Base-by-base conservation (phyloP, 805 yeast species). In the Candida saitoana region DNA sequence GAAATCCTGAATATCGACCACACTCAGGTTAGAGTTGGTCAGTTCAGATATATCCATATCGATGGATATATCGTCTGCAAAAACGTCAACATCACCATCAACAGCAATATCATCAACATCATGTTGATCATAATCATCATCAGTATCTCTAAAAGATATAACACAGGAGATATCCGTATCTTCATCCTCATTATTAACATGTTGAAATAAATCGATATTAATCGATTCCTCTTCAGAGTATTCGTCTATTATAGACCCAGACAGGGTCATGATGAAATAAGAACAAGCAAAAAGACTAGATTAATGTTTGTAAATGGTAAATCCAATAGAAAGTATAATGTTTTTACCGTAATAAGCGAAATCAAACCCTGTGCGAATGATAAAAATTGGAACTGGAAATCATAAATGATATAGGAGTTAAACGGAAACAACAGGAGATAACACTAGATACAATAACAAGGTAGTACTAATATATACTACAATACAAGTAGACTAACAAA, bases 131-230 rank as follows among this genome's bases (percentile, higher is more conserved):
- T 22, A 6, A 14, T 15, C 34, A 5, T 7, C 22, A 12, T 40
- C 44, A 30, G 36, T 25, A 5, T 42, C 41, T 3, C 32, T 12
- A 29, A 22, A 25, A 3, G 40, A 12, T 20, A 29, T 29, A 5
- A 29, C 16, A 14, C 32, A 29, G 12, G 32, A 29, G n/a, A 29
- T 29, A 29, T 29, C 32, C 12, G 16, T 14, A 29, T 14, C 11
- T 9, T 6, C 5, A 12, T 33, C 36, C 4, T 42, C 30, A 5
- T 42, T 36, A 11, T 47, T 48, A 39, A 63, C 48, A 27, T 57
- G 41, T n/a, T 51, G 45, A 3, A 63, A 46, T 12, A 64, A 49
- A 3, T 60, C 51, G 7, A 20, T 24, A 17, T 36, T 36, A 12
- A 24, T 14, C 18, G 16, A 18, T 6, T 18, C 38, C 11, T 20